These are phyloP conservation scores for Raddia guianensis DNA, from an alignment of 176 grass and related monocot genomes.

Conservation along the genomic window DNA sequence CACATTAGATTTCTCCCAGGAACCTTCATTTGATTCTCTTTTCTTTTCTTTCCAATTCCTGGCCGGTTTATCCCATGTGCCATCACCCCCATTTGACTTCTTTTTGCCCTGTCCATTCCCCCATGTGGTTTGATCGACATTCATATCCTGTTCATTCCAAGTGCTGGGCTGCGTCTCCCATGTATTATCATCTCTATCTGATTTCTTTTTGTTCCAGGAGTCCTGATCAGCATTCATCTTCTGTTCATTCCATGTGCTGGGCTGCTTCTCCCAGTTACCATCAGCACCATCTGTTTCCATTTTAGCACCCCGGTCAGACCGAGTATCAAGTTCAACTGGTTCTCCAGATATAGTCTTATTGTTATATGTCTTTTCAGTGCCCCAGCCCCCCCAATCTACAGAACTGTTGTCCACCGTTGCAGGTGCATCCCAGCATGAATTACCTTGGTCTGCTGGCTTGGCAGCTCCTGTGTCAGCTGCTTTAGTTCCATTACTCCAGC, in stretches of 20 bases:
- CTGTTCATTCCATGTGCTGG: conserved; percentile 18
- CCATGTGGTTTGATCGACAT: not conserved
- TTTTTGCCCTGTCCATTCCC: conserved; percentile 7
- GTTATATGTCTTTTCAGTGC: conserved; percentile 36
- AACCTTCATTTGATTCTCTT: conserved; percentile 30
- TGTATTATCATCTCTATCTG: conserved; percentile 3
- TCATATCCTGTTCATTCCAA: conserved; percentile 8
- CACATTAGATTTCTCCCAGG: conserved; percentile 39
- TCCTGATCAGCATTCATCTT: conserved; percentile 27
- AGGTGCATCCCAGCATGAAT: conserved; percentile 48
- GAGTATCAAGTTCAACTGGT: conserved; percentile 36
- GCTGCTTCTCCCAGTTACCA: conserved; percentile 23
- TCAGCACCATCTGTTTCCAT: conserved; percentile 21
- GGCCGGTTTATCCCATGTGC: not conserved
- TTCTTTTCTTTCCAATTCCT: conserved; percentile 26
- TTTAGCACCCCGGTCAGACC: conserved; percentile 38
- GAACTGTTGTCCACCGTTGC: conserved; percentile 35
- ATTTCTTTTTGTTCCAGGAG: not conserved
- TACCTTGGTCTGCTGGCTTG: conserved; percentile 48
- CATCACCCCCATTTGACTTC: not conserved
- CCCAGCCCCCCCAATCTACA: conserved; percentile 54
- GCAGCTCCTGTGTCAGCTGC: conserved; percentile 37
- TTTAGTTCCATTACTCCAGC: conserved; percentile 54
- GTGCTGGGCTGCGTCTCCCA: not conserved
- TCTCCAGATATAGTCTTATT: conserved; percentile 37